Evolutionary conservation across 2,329 filamentous ascomycete genomes (phyloP), one percentile per base, ranked within the genome.

Genomic region (Cyanodermella asteris): DNA sequence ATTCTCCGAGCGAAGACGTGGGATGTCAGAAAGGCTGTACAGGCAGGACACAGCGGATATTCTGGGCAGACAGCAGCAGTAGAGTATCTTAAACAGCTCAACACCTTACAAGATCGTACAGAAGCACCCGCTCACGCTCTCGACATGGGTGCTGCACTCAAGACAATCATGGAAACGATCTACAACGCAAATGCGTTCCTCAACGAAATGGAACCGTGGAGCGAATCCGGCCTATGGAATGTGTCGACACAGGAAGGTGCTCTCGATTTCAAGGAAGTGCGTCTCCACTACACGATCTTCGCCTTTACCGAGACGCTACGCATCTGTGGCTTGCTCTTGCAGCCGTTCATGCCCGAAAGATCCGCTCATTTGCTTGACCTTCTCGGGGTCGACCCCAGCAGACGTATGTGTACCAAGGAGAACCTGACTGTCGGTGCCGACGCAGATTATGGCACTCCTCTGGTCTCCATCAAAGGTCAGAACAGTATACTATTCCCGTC

Each of bases 281-380:
- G 58, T 3, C 49, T 71, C 10, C 52, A 71, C 34, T 54, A 58
- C 36, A 59, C 63, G 18, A 56, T 97, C 15, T 93, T 66, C 44
- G 58, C 73, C 21, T 56, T 60, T 21, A 64, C 71, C 6, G 87
- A 97, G 49, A 64, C 73, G 4, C 45, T 93, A 23, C 72, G 87
- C 18, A 65, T 93, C 13, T 56, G 60, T 1, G 78, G 72, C 9
- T 91, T 97, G 36, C 55, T 94, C 23, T 53, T 97, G 22, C 82
- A 91, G 46, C 81, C 87, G 2, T 77, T 82, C 41, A 91, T 97
- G 62, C 87, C 87, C 0, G 57, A 53, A 20, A 91, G 90, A 46
- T 64, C 78, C 23, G 49, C 50, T 7, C 53, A 65, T 35, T 48
- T 93, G 16, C 61, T 97, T 1, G 73, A 91, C 43, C 62, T 72